A percentile compares a stretch with the other conserved stretches of the same genome.
Conservation (phyloP, 805 yeast genomes). For the Kurtzmaniella fragi region DNA sequence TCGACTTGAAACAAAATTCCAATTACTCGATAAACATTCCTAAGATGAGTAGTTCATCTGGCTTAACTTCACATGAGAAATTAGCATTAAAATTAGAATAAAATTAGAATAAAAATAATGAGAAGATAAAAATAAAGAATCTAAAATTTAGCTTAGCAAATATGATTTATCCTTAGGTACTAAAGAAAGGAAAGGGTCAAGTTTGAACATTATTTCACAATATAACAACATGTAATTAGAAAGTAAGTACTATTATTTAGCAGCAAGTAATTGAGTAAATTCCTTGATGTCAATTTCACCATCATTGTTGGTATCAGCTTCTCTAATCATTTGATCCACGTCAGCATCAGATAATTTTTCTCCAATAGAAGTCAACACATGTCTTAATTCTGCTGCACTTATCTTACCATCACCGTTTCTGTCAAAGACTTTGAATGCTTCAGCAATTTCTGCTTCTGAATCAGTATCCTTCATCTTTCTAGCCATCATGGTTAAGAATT, state of each 20-base stretch:
- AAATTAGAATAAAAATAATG: too few relatives aligned
- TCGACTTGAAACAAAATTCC: too few relatives aligned
- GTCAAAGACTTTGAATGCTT: conserved; percentile 97
- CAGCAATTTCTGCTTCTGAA: conserved; percentile 93
- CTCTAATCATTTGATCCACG: conserved; percentile 95
- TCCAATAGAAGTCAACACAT: conserved; percentile 95
- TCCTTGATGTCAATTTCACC: conserved; percentile 97
- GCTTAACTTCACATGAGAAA: too few relatives aligned
- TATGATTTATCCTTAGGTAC: too few relatives aligned
- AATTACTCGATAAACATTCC: too few relatives aligned
- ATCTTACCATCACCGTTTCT: conserved; percentile 95
- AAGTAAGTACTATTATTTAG: conserved; percentile 42
- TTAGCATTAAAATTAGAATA: too few relatives aligned
- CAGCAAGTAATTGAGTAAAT: conserved; percentile 82
- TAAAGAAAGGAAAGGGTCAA: background rate
- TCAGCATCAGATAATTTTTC: conserved; percentile 95
- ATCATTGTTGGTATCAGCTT: conserved; percentile 91
- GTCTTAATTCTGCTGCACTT: conserved; percentile 93
- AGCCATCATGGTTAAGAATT: conserved; percentile 41
- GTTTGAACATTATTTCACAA: background rate
- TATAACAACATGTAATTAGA: background rate
- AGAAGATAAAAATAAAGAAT: too few relatives aligned
- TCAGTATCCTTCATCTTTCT: conserved; percentile 91
- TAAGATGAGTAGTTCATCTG: too few relatives aligned
- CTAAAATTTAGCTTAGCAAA: too few relatives aligned